Evolutionary conservation across 352 stramenopile species (phyloP), one percentile per base, ranked within the genome.

Genomic region (Peronospora tabacina): DNA sequence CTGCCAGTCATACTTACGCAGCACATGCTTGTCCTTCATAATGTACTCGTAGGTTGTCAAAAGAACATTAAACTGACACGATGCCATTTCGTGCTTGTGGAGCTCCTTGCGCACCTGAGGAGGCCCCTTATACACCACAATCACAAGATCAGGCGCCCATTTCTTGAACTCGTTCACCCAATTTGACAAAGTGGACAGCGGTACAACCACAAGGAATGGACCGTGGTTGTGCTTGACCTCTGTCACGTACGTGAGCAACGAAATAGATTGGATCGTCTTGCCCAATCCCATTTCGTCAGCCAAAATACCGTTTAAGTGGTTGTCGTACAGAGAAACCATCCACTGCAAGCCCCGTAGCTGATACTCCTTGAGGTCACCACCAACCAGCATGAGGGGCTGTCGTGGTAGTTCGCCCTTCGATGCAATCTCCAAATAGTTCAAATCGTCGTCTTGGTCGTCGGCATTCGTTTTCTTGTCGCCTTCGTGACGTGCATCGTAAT

Each of bases 331-430:
- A 28, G 96, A 94, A 36, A 99, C 96, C 94, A 99, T 98, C 97
- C 97, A 99, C 68, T 99, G 98, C 36, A 99, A 68, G 15, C 96
- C 96, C 48, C 98, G 94, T 37, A 99, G 49, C 70, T 99, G 97
- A 62, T 99, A 99, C 43, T 96, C 82, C 49, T 98, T 98, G 48
- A 99, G 61, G 41, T 90, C 85, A 5, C 96, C 96, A 60, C 94
- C 94, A 40, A 97, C 93, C 20, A 99, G 96, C 79, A 95, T 97
- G 51, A 84, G 79, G 0, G 95, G 96, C 75, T 99, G 95, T 7
- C 83, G 76, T 24, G 83, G 81, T 22, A 92, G 55, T 47, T 94
- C 81, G 3, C 81, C 80, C 65, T 90, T 90, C 3, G 76, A 85
- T 9, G 83, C 83, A 36, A 92, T 76, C 44, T 88, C 80, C 10